Conservation (phyloP, 331 rosid species). For the Acacia concinna region DNA sequence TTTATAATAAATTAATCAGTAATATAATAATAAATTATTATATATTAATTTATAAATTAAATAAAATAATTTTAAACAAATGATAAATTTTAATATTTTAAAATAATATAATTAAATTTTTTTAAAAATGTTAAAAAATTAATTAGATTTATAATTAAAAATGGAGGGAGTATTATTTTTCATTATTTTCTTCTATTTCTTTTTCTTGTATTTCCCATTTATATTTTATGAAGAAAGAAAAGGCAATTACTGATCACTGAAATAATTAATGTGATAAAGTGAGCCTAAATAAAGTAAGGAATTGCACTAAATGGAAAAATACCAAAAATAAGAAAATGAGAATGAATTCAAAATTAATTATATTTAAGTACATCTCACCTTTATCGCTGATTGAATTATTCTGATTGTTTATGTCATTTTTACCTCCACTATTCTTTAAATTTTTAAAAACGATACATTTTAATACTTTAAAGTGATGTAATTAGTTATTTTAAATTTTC, state of each 20-base stretch:
- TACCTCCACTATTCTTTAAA: slow-evolving; percentile 23
- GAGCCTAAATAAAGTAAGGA: neutral
- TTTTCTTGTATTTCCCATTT: neutral
- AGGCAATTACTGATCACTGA: neutral
- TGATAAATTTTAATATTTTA: too few relatives aligned
- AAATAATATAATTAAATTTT: too few relatives aligned
- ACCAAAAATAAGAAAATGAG: neutral
- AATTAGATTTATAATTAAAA: too few relatives aligned
- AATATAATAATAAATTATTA: too few relatives aligned
- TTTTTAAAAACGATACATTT: too few relatives aligned
- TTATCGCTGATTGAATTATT: neutral
- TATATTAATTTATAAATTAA: too few relatives aligned
- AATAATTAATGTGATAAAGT: neutral
- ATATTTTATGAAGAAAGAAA: neutral
- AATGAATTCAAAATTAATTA: neutral
- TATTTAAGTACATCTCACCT: neutral
- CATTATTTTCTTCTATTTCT: neutral
- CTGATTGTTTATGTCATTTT: neutral
- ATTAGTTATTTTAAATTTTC: too few relatives aligned
- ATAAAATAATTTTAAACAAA: too few relatives aligned
- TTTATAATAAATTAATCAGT: too few relatives aligned
- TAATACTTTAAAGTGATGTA: too few relatives aligned
- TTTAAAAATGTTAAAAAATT: too few relatives aligned
- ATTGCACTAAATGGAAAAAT: neutral
- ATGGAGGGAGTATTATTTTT: too few relatives aligned